phyloP scores from a whole-genome alignment of 805 yeast species.

The Candida krabiensis region DNA sequence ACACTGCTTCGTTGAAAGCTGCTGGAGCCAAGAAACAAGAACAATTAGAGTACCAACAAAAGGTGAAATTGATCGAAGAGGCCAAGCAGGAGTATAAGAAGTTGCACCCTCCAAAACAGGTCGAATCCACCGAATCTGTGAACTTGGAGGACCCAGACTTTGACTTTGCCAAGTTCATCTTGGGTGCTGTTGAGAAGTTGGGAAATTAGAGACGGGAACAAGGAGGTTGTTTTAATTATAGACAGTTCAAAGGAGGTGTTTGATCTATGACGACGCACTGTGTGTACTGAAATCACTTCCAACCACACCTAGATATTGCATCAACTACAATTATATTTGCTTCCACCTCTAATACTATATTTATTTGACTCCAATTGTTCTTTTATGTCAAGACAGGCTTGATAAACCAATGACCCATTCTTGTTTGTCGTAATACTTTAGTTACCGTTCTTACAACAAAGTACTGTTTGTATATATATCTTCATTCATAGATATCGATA shows the following conservation, averaged over 20 bases:
- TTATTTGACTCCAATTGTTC: neutral
- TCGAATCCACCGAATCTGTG: constrained; percentile 47
- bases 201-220: constrained; percentile 19
- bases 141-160: constrained; percentile 88
- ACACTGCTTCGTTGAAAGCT: constrained; percentile 67
- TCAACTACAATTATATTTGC: too few species aligned
- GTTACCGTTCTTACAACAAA: neutral
- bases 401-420: too few species aligned
- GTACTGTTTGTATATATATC: neutral
- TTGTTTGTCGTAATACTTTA: too few species aligned
- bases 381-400: neutral
- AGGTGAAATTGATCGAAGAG: constrained; percentile 75
- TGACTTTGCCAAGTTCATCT: constrained; percentile 73
- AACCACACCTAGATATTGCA: too few species aligned
- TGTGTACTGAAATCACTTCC: neutral
- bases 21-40: constrained; percentile 60
- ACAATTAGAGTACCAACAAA: constrained; percentile 55
- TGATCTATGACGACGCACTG: neutral
- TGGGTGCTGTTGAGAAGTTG: constrained; percentile 61
- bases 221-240: neutral
- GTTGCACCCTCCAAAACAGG: constrained; percentile 46
- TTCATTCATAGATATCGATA: neutral
- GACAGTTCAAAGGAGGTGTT: neutral
- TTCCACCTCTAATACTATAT: too few species aligned
- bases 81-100: constrained; percentile 89